phyloP scores from a whole-genome alignment of 148 eudicot species.

The Spergularia marina region DNA sequence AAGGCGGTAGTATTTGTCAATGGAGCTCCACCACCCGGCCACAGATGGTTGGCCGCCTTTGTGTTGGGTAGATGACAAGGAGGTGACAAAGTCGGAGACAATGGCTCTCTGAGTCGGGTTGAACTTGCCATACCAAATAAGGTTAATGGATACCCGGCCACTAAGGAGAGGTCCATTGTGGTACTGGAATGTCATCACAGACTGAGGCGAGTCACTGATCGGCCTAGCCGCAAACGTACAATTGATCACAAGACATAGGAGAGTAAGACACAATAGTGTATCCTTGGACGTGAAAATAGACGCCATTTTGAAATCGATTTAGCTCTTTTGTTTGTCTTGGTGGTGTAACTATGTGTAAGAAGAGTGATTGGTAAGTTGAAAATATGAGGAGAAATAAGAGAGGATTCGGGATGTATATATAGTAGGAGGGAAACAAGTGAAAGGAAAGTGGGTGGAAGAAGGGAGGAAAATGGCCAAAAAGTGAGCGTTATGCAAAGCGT shows the following conservation, averaged over 20 bases:
- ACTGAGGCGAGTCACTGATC: conserved; percentile 12
- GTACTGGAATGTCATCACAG: conserved; percentile 22
- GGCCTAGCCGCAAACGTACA: conserved; percentile 5
- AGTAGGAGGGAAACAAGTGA: background rate
- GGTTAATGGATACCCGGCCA: conserved; percentile 35
- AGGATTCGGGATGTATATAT: background rate
- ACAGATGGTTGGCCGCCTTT: conserved; percentile 38
- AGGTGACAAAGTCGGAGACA: conserved; percentile 37
- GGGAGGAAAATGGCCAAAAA: background rate
- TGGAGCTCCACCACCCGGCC: conserved; percentile 52
- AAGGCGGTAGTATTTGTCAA: conserved; percentile 33
- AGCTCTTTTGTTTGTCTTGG: no score
- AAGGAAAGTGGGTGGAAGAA: conserved; percentile 8
- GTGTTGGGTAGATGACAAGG: conserved; percentile 21
- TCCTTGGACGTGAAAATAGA: no score
- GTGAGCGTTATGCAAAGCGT: background rate
- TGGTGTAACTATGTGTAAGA: no score
- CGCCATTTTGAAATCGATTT: no score
- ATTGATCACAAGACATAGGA: background rate
- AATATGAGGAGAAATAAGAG: background rate
- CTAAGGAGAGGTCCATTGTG: conserved; percentile 33
- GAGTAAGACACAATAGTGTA: background rate
- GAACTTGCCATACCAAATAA: conserved; percentile 48
- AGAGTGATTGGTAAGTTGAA: background rate
- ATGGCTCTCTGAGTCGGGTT: conserved; percentile 33